phyloP scores from a whole-genome alignment of 1,284 basidiomycete genomes.

The Cryptococcus hybrid region DNA sequence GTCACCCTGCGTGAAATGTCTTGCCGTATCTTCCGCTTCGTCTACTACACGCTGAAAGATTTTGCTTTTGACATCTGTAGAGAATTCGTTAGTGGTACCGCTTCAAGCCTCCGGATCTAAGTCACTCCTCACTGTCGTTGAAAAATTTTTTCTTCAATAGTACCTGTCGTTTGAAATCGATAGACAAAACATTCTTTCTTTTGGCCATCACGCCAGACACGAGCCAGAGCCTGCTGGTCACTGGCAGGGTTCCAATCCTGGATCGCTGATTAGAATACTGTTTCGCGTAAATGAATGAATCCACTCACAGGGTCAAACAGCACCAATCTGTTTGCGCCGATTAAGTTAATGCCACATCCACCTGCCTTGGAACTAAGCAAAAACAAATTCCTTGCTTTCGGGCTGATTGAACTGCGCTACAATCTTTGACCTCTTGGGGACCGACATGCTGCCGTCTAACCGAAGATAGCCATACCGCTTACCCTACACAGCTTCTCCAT shows the following conservation, averaged over 20 bases:
- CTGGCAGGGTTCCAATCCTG: conserved; percentile 98
- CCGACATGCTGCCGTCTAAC: conserved; percentile 90
- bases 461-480: conserved; percentile 93
- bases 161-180: conserved; percentile 95
- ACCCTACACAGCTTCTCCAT: conserved; percentile 82
- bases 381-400: conserved; percentile 86
- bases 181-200: conserved; percentile 99
- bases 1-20: conserved; percentile 90
- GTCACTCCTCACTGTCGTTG: conserved; percentile 64
- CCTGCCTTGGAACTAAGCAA: conserved; percentile 95
- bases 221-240: conserved; percentile 96
- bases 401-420: conserved; percentile 98
- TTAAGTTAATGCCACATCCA: conserved; percentile 97
- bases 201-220: conserved; percentile 99
- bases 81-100: neutral
- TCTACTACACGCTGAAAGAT: conserved; percentile 97
- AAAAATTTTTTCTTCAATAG: conserved; percentile 99
- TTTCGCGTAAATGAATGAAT: neutral
- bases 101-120: conserved; percentile 8
- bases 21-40: conserved; percentile 91
- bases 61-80: conserved; percentile 80
- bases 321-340: conserved; percentile 93
- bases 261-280: conserved; percentile 5
- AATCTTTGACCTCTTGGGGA: conserved; percentile 93
- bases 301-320: conserved; percentile 86